phyloP scores from a whole-genome alignment of 768 basidiomycete genomes.

The Psilocybe subaeruginosa region DNA sequence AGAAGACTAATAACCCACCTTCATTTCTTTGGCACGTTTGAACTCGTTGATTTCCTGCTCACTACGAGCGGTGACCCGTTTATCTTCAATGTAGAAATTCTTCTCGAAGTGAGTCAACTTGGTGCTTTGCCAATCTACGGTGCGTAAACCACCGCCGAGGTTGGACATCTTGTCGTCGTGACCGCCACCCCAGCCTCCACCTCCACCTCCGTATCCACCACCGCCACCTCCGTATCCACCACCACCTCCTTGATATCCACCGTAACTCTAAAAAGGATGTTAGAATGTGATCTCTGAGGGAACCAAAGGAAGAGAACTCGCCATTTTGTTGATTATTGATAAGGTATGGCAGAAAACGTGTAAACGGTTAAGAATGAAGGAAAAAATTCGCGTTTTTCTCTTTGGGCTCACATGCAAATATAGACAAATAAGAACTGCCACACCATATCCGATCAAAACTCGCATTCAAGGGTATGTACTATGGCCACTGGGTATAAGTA shows the following conservation, averaged over 20 bases:
- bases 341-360: neutral
- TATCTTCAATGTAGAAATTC: slow-evolving; percentile 96
- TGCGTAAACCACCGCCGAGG: slow-evolving; percentile 81
- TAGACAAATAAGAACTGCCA: slow-evolving; percentile 25
- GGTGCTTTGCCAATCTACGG: slow-evolving; percentile 81
- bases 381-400: slow-evolving; percentile 8
- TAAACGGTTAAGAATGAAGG: slow-evolving; percentile 3
- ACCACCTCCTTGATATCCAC: slow-evolving; percentile 40
- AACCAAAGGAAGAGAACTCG: neutral
- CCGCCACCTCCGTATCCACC: slow-evolving; percentile 50
- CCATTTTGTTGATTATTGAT: slow-evolving; percentile 16
- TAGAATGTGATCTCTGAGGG: neutral
- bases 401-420: slow-evolving; percentile 16
- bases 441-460: neutral
- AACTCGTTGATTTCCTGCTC: slow-evolving; percentile 93
- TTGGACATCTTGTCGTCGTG: slow-evolving; percentile 75
- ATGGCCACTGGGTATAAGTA: neutral
- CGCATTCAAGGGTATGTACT: neutral
- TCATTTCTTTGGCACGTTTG: slow-evolving; percentile 82
- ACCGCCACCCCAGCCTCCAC: slow-evolving; percentile 57
- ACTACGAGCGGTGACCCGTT: slow-evolving; percentile 72
- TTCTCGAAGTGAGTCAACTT: slow-evolving; percentile 91
- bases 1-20: slow-evolving; percentile 45
- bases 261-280: slow-evolving; percentile 40
- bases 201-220: slow-evolving; percentile 48